Conservation (phyloP, 805 yeast genomes). For the Hanseniaspora thailandica region DNA sequence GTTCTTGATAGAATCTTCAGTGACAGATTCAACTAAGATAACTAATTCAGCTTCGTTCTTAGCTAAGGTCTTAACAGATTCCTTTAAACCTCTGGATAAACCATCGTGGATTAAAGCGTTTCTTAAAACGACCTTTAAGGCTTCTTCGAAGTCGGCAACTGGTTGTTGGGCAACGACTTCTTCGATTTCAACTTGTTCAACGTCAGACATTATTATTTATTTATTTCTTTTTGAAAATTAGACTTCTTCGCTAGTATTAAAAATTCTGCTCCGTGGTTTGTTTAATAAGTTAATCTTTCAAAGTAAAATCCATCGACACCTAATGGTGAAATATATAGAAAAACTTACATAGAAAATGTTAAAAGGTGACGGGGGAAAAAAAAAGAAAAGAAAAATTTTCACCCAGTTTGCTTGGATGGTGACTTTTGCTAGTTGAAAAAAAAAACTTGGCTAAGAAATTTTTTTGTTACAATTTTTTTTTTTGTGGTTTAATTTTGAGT, state of each 20-base stretch:
- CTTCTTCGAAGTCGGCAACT: conserved; percentile 93
- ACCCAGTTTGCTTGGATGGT: too few relatives aligned
- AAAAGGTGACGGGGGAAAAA: too few relatives aligned
- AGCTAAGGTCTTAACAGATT: conserved; percentile 97
- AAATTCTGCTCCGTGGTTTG: conserved; percentile 47
- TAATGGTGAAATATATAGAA: too few relatives aligned
- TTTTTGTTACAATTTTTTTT: too few relatives aligned
- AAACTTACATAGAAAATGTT: too few relatives aligned
- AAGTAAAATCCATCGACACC: too few relatives aligned
- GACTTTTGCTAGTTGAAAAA: too few relatives aligned
- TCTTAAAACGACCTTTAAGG: conserved; percentile 95
- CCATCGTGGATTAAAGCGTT: conserved; percentile 97
- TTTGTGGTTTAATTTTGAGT: too few relatives aligned
- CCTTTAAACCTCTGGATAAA: conserved; percentile 99
- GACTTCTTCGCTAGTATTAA: conserved; percentile 64
- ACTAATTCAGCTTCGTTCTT: conserved; percentile 96
- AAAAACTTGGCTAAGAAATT: too few relatives aligned
- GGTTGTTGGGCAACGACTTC: conserved; percentile 74
- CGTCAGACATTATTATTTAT: conserved; percentile 66
- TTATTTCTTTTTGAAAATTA: conserved; percentile 23
- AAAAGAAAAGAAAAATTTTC: too few relatives aligned
- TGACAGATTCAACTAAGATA: conserved; percentile 95
- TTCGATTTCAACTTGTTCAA: conserved; percentile 64
- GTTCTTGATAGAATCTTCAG: conserved; percentile 92
- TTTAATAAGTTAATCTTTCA: too few relatives aligned